phyloP scores from a whole-genome alignment of 345 rosid genomes.

The Camelina laxa region DNA sequence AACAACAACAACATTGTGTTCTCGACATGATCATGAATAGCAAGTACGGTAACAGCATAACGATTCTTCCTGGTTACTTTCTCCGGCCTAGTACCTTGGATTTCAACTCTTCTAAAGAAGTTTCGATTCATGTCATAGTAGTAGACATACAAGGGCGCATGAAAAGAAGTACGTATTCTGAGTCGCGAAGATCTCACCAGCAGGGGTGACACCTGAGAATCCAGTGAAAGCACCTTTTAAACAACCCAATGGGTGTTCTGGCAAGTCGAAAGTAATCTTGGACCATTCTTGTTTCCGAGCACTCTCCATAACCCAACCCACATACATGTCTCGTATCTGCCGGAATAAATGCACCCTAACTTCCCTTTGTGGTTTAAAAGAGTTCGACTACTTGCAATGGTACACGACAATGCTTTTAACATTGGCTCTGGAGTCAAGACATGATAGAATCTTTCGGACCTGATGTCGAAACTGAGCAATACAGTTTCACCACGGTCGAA shows the following conservation, averaged over 20 bases:
- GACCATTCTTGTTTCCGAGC: conserved; percentile 17
- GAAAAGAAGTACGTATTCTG: background rate
- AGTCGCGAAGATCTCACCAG: conserved; percentile 1
- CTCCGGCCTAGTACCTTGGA: no score
- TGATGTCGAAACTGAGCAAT: no score
- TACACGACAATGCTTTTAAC: no score
- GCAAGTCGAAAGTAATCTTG: background rate
- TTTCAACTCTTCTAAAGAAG: conserved; percentile 4
- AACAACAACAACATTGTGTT: no score
- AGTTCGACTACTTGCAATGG: no score
- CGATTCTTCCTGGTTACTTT: no score
- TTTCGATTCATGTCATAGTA: background rate
- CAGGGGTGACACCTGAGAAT: background rate
- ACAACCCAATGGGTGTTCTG: background rate
- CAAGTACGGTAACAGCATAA: no score
- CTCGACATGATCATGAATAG: no score
- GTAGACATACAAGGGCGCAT: background rate
- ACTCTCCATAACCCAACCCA: conserved; percentile 10
- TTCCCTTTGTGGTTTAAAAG: conserved; percentile 5
- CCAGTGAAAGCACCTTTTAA: background rate
- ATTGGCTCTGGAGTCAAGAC: no score
- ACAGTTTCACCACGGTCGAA: no score
- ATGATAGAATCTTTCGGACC: no score
- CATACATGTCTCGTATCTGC: background rate
- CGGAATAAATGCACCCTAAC: background rate